Evolutionary conservation across 768 basidiomycete genomes (phyloP).

Genomic region (Leucocoprinus sp.): DNA sequence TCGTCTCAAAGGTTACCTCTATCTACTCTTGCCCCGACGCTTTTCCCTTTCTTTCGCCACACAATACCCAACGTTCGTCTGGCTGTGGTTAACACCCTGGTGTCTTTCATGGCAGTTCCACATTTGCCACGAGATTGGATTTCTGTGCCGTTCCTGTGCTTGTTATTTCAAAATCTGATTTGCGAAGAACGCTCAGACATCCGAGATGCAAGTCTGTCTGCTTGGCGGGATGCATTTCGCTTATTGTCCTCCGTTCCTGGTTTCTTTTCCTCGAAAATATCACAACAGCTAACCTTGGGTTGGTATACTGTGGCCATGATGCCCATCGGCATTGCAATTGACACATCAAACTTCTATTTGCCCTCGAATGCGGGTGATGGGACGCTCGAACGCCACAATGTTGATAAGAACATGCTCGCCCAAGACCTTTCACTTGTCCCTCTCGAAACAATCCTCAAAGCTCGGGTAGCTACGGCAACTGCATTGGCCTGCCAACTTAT

Average conservation of each 20-base stretch:
- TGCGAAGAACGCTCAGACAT: slow-evolving; percentile 87
- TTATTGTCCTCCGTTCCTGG: slow-evolving; percentile 39
- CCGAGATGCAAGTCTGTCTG: slow-evolving; percentile 57
- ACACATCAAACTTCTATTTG: slow-evolving; percentile 60
- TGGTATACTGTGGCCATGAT: slow-evolving; percentile 91
- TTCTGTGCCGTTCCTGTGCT: slow-evolving; percentile 60
- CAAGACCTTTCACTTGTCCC: slow-evolving; percentile 84
- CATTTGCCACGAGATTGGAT: slow-evolving; percentile 80
- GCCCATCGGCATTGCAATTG: slow-evolving; percentile 75
- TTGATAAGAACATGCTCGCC: slow-evolving; percentile 91
- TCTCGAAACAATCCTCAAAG: slow-evolving; percentile 67
- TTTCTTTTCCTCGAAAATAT: slow-evolving; percentile 44
- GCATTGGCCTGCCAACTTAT: slow-evolving; percentile 67
- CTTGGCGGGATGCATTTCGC: slow-evolving; percentile 68
- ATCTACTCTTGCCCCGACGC: slow-evolving; percentile 71
- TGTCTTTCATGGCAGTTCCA: slow-evolving; percentile 75
- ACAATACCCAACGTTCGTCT: slow-evolving; percentile 90
- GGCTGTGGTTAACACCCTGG: slow-evolving; percentile 83
- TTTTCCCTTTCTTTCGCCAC: slow-evolving; percentile 97
- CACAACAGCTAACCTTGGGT: slow-evolving; percentile 56
- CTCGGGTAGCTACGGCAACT: slow-evolving; percentile 68
- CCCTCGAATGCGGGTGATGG: slow-evolving; percentile 41
- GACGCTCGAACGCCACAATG: slow-evolving; percentile 71
- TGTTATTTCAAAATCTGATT: slow-evolving; percentile 90
- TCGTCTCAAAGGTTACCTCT: slow-evolving; percentile 57